These are phyloP conservation scores for Fraxinus floribunda DNA, from an alignment of 305 asterid species.

Conservation along the genomic window DNA sequence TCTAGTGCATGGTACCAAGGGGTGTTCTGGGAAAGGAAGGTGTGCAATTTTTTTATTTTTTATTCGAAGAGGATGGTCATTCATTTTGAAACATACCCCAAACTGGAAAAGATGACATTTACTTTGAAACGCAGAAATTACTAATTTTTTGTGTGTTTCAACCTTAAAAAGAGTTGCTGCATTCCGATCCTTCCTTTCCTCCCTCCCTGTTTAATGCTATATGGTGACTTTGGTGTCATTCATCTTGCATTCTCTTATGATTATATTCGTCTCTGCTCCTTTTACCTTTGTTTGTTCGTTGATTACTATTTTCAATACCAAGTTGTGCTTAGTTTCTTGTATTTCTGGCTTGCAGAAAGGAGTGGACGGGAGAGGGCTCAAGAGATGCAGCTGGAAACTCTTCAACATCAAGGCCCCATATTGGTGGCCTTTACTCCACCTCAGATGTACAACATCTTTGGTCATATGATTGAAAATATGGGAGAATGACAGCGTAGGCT, in stretches of 20 bases:
- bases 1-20: neutral
- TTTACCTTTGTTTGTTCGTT: neutral
- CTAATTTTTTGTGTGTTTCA: neutral
- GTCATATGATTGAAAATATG: conserved; percentile 49
- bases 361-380: conserved; percentile 50
- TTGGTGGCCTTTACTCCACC: conserved; percentile 79
- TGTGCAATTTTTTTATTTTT: neutral
- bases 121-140: neutral
- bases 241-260: neutral
- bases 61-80: neutral
- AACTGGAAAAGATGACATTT: neutral
- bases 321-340: conserved; percentile 10
- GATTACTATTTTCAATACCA: neutral
- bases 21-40: neutral
- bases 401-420: conserved; percentile 55
- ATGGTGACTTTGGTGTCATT: neutral
- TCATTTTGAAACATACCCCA: neutral
- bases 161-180: neutral
- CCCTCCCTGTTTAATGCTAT: neutral
- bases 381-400: conserved; percentile 60
- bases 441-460: conserved; percentile 88
- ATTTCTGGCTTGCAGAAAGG: conserved; percentile 55
- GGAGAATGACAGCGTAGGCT: conserved; percentile 31
- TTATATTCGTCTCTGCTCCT: neutral
- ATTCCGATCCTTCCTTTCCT: neutral